phyloP scores from a whole-genome alignment of 805 yeast genomes.

The Lipomyces oligophaga region DNA sequence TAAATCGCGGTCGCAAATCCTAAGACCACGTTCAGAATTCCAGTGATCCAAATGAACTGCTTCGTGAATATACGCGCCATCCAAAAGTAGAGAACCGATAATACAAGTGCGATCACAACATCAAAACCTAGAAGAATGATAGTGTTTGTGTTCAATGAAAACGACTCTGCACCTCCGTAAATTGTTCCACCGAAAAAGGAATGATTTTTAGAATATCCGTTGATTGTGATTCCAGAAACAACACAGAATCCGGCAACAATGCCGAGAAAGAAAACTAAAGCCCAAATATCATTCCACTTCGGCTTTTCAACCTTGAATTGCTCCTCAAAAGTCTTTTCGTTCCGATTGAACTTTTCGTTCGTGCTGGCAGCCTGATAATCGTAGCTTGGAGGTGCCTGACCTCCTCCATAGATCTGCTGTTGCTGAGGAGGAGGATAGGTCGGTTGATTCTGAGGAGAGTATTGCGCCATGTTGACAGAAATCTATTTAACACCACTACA shows the following conservation, averaged over 20 bases:
- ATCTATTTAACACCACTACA: no score
- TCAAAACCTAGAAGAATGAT: slow-evolving; percentile 65
- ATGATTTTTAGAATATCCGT: slow-evolving; percentile 57
- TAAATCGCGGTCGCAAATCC: slow-evolving; percentile 75
- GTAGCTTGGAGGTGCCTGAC: slow-evolving; percentile 13
- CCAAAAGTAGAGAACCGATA: slow-evolving; percentile 53
- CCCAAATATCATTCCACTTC: slow-evolving; percentile 61
- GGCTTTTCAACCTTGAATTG: slow-evolving; percentile 65
- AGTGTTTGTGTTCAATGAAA: slow-evolving; percentile 71
- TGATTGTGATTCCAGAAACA: slow-evolving; percentile 63
- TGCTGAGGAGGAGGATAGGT: slow-evolving; percentile 16
- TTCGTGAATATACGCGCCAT: slow-evolving; percentile 64
- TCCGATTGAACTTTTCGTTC: slow-evolving; percentile 3
- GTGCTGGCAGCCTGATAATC: slow-evolving; percentile 5
- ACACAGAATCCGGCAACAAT: slow-evolving; percentile 60
- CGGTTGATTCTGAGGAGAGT: slow-evolving; percentile 8
- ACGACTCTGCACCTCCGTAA: slow-evolving; percentile 49
- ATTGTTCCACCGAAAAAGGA: slow-evolving; percentile 60
- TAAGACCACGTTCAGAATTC: slow-evolving; percentile 60
- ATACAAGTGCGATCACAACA: slow-evolving; percentile 54
- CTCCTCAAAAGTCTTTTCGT: slow-evolving; percentile 53
- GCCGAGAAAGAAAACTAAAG: slow-evolving; percentile 55
- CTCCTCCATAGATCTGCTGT: background rate
- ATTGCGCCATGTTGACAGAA: slow-evolving; percentile 3
- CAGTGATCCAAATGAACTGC: slow-evolving; percentile 63